These are phyloP conservation scores for Syncephalis plumigaleata DNA, from an alignment of 371 early-diverging fungal genomes.

Conservation along the genomic window DNA sequence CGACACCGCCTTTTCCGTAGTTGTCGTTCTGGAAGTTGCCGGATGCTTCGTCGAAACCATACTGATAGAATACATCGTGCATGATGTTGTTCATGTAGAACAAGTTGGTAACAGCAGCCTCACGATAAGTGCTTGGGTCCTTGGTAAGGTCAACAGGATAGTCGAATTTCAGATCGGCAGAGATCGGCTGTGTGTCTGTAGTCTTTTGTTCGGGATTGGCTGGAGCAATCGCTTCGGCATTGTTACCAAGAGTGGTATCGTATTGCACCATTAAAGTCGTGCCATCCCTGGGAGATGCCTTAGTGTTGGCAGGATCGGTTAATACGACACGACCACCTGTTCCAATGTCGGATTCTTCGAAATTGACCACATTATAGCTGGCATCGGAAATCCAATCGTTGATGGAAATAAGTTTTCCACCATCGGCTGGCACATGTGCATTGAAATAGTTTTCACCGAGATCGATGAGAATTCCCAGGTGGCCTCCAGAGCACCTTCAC, in stretches of 20 bases:
- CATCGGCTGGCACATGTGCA: neutral
- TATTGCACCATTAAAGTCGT: neutral
- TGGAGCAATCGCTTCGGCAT: constrained; percentile 49
- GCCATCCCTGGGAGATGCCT: constrained; percentile 2
- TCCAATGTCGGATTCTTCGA: constrained; percentile 1
- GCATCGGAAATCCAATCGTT: neutral
- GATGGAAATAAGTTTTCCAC: neutral
- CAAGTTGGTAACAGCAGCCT: constrained; percentile 30
- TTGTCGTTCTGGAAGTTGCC: constrained; percentile 82
- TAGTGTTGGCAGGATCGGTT: neutral
- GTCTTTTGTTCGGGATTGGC: constrained; percentile 25
- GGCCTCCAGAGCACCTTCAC: neutral
- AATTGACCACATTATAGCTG: neutral
- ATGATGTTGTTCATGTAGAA: constrained; percentile 10
- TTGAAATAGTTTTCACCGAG: neutral
- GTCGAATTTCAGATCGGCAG: constrained; percentile 50
- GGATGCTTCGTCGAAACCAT: constrained; percentile 12
- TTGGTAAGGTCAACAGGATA: constrained; percentile 42
- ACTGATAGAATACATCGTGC: constrained; percentile 8
- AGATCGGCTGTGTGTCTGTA: constrained; percentile 59
- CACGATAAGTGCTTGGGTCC: constrained; percentile 50
- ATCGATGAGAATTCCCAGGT: neutral
- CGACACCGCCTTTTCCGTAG: constrained; percentile 52
- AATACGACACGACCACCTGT: neutral
- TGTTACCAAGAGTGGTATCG: constrained; percentile 47